Base-by-base conservation (phyloP, 2,329 filamentous ascomycete species). In the Epichloe bromicola region DNA sequence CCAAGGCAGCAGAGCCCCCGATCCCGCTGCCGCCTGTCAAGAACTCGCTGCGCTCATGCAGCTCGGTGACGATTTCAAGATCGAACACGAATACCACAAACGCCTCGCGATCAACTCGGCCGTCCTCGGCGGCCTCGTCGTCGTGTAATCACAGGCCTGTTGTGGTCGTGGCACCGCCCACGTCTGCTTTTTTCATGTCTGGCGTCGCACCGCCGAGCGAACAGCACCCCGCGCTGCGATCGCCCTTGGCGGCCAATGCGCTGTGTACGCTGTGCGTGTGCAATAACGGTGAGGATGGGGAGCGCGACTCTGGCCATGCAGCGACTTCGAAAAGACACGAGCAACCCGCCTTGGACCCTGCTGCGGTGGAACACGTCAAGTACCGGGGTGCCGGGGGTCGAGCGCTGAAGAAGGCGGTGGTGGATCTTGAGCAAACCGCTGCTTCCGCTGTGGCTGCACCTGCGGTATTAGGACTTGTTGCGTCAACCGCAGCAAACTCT, bases 301-400 rank as follows among this genome's bases (percentile, higher is more conserved):
- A 77, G 63, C 70, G 79, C 53, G 77, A 81, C 58, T 81, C 77
- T 23, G 74, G 71, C 7, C 70, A 76, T 48, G n/a, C n/a, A n/a
- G n/a, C n/a, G n/a, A n/a, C n/a, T n/a, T n/a, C n/a, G n/a, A n/a
- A n/a, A n/a, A n/a, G n/a, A n/a, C n/a, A n/a, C n/a, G n/a, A n/a
- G n/a, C 42, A 34, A 14, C 26, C 6, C 20, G 20, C 23, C 23
- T 26, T 7, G 2, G 42, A 43, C 17, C 41, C 48, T 42, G 40
- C 49, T 41, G 39, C 38, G 42, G 53, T 46, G 50, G 42, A 53
- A 50, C 56, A 51, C 23, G 17, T 49, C 11, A 49, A 52, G 45
- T 38, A 44, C 50, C 48, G 49, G 46, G 49, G 44, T 30, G 51
- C 34, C 23, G 51, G 39, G 54, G 55, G 48, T 46, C 56, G 47